Evolutionary conservation across 1,284 basidiomycete genomes (phyloP).

Genomic region (Kalmanozyma brasiliensis): DNA sequence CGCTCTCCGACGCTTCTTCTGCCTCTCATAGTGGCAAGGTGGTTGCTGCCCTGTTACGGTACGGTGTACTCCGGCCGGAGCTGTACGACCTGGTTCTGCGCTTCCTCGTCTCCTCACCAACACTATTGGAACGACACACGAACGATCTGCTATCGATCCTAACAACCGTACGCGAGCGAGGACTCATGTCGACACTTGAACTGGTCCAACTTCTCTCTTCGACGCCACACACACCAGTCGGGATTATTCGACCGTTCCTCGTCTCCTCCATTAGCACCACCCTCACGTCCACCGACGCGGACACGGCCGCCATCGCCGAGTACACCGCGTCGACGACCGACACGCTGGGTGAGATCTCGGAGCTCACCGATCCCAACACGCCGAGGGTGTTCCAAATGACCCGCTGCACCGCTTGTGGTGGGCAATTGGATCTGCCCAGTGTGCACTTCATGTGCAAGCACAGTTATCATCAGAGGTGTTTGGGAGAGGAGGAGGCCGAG

Average conservation of each 20-base stretch:
- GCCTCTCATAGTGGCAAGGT: slow-evolving; percentile 72
- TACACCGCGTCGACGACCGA: slow-evolving; percentile 85
- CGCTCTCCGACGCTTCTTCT: slow-evolving; percentile 70
- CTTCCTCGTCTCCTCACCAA: slow-evolving; percentile 80
- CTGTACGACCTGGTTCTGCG: slow-evolving; percentile 89
- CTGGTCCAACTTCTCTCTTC: slow-evolving; percentile 85
- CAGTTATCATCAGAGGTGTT: slow-evolving; percentile 82
- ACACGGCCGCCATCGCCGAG: slow-evolving; percentile 82
- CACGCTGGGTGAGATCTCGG: slow-evolving; percentile 82
- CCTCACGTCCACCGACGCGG: slow-evolving; percentile 80
- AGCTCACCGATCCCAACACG: slow-evolving; percentile 79
- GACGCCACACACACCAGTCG: slow-evolving; percentile 83
- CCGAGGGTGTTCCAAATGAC: slow-evolving; percentile 93
- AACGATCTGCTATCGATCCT: slow-evolving; percentile 76
- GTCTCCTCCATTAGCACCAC: slow-evolving; percentile 79
- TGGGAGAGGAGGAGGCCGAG: slow-evolving; percentile 72
- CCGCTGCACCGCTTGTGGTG: slow-evolving; percentile 85
- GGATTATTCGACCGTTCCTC: slow-evolving; percentile 89
- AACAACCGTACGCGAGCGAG: slow-evolving; percentile 79
- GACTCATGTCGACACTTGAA: slow-evolving; percentile 85
- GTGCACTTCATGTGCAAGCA: slow-evolving; percentile 99
- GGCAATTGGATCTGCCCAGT: slow-evolving; percentile 87
- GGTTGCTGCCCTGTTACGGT: slow-evolving; percentile 77
- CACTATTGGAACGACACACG: slow-evolving; percentile 76
- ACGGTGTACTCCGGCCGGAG: slow-evolving; percentile 78